phyloP scores from a whole-genome alignment of 305 asterid genomes.

The Euphrasia arctica region DNA sequence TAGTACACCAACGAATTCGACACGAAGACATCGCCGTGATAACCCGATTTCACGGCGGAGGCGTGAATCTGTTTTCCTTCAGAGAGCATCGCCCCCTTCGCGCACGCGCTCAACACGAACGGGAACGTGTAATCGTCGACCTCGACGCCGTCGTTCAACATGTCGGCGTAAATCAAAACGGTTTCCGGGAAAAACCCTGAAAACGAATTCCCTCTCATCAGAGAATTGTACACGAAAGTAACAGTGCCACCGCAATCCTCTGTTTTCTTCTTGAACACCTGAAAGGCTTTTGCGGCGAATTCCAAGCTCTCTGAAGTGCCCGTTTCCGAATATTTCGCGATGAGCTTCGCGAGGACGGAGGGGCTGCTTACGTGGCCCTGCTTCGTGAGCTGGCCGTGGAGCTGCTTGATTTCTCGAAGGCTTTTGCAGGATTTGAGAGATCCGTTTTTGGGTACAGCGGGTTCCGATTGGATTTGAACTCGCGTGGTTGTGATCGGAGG shows the following conservation, averaged over 20 bases:
- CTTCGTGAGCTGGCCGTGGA: conserved; percentile 43
- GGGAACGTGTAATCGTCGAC: conserved; percentile 55
- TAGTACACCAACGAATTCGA: conserved; percentile 42
- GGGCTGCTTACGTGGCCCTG: conserved; percentile 30
- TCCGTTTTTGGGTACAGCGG: conserved; percentile 17
- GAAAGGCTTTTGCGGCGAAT: conserved; percentile 37
- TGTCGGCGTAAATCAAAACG: conserved; percentile 32
- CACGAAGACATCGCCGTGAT: conserved; percentile 37
- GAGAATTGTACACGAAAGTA: conserved; percentile 37
- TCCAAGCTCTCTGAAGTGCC: conserved; percentile 45
- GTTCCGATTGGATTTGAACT: conserved; percentile 25
- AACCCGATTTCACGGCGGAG: conserved; percentile 39
- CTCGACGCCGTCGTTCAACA: conserved; percentile 37
- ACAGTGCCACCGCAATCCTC: conserved; percentile 24
- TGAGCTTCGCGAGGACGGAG: conserved; percentile 30
- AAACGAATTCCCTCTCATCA: conserved; percentile 40
- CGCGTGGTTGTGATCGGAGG: conserved; percentile 20
- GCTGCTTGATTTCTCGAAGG: conserved; percentile 41
- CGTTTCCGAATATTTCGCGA: conserved; percentile 37
- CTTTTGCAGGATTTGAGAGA: conserved; percentile 43
- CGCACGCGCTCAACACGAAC: conserved; percentile 52
- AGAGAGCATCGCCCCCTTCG: conserved; percentile 33
- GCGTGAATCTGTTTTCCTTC: conserved; percentile 45
- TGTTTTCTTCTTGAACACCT: conserved; percentile 26
- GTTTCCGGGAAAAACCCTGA: conserved; percentile 21